These are phyloP conservation scores for Lithospermum erythrorhizon DNA, from an alignment of 257 asterid species.

Conservation along the genomic window DNA sequence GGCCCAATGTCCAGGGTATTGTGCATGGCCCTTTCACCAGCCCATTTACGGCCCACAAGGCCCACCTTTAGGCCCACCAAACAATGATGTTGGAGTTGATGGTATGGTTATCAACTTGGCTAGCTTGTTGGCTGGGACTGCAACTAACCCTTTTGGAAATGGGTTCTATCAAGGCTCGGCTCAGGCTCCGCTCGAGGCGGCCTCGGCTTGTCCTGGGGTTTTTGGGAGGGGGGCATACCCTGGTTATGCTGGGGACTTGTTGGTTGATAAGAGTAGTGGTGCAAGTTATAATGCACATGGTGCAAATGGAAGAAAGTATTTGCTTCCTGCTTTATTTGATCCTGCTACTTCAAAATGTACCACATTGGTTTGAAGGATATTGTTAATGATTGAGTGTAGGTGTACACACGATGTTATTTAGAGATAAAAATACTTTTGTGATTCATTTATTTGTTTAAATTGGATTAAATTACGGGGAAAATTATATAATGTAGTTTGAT, in stretches of 20 bases:
- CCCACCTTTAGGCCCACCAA: slow-evolving; percentile 58
- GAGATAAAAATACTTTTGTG: slow-evolving; percentile 5
- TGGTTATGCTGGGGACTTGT: slow-evolving; percentile 57
- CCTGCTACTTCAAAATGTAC: slow-evolving; percentile 48
- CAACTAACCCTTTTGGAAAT: slow-evolving; percentile 59
- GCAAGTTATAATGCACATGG: slow-evolving; percentile 80
- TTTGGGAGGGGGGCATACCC: slow-evolving; percentile 74
- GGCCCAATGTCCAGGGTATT: slow-evolving; percentile 45
- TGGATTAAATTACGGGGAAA: too few species aligned
- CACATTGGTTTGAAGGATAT: slow-evolving; percentile 40
- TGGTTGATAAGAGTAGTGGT: slow-evolving; percentile 46
- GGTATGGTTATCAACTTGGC: slow-evolving; percentile 45
- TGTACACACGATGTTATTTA: neutral
- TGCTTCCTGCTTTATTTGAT: slow-evolving; percentile 59
- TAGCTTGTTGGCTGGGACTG: slow-evolving; percentile 58
- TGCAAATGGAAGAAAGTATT: slow-evolving; percentile 42
- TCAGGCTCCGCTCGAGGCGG: slow-evolving; percentile 58
- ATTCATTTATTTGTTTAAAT: slow-evolving; percentile 25
- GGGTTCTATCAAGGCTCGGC: slow-evolving; percentile 60
- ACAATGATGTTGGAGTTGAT: slow-evolving; percentile 59
- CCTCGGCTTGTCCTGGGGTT: slow-evolving; percentile 68
- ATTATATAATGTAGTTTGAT: too few species aligned
- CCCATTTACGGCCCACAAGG: slow-evolving; percentile 72
- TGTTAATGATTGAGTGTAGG: neutral
- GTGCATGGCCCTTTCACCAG: slow-evolving; percentile 77